Percentiles rank a stretch among this genome's conserved stretches.
Conservation (phyloP, 1,284 basidiomycete species). For the Phellinidium pouzarii region DNA sequence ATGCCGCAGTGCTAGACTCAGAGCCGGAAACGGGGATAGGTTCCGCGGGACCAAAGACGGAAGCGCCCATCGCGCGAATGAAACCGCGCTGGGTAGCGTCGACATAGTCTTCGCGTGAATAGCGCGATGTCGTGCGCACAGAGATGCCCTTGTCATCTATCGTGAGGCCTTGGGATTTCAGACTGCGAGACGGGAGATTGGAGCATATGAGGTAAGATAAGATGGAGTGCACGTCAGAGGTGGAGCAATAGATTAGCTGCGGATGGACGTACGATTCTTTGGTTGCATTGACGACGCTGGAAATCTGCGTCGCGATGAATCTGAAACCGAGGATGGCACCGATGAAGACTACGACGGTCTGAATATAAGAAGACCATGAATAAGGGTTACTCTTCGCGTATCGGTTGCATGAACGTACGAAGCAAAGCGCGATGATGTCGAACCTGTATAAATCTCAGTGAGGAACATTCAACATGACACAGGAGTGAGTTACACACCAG, state of each 20-base stretch:
- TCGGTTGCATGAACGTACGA: slow-evolving; percentile 2
- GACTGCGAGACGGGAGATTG: slow-evolving; percentile 28
- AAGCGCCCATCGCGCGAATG: slow-evolving; percentile 17
- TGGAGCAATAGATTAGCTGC: background rate
- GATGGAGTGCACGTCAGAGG: background rate
- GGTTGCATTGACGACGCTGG: slow-evolving; percentile 35
- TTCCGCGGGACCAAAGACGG: background rate
- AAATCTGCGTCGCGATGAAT: slow-evolving; percentile 31
- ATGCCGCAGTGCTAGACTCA: background rate
- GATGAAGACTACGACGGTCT: slow-evolving; percentile 41
- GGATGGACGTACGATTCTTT: slow-evolving; percentile 40
- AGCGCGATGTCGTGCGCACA: slow-evolving; percentile 52
- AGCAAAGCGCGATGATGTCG: slow-evolving; percentile 5
- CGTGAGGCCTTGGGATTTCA: slow-evolving; percentile 49
- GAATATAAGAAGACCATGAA: background rate
- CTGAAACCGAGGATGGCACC: slow-evolving; percentile 37
- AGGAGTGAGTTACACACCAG: no score
- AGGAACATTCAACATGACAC: no score
- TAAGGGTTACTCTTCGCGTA: background rate
- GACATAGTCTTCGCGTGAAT: slow-evolving; percentile 56
- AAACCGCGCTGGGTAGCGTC: slow-evolving; percentile 56
- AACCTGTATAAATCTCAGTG: no score
- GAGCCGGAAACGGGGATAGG: background rate
- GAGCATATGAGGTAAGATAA: background rate
- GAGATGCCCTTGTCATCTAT: slow-evolving; percentile 52